Base-by-base conservation (phyloP, 352 stramenopile species). In the Phytopythium litorale region DNA sequence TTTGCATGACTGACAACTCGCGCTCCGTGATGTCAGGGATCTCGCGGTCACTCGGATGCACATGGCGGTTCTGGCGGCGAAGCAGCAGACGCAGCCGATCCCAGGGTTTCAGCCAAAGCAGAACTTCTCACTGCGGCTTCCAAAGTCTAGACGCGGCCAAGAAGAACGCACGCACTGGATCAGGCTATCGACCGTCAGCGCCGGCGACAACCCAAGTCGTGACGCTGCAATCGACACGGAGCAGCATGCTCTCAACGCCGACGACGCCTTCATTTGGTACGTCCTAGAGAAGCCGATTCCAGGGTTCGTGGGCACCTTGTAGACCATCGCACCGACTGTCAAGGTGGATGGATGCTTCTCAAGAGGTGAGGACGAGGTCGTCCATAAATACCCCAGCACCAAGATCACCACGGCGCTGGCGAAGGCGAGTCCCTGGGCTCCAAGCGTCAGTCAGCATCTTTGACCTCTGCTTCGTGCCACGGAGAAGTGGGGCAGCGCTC, bases 71-170 rank as follows among this genome's bases (percentile, higher is more conserved):
- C 53, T 88, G 15, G 79, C 73, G 0, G 70, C 73, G 23, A 69
- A 76, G 32, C 72, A 67, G 3, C 67, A 67, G 11, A 33, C 64
- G 40, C 54, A 42, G 1, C 42, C 57, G 13, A 65, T 88, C 19
- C 66, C 73, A 15, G 81, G 79, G 15, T 91, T 91, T 33, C 42
- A 83, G 49, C 81, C 81, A 8, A 88, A 85, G 45, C 81, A 88
- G 42, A 67, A 76, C 1, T 81, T 91, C 30, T 79, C 75, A 11
- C 68, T 91, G 38, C 71, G 76, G 13, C 56, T 86, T 30, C 79
- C 81, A 35, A 87, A 74, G 32, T 28, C 66, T 28, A 79, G 73
- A 19, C 46, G 19, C 25, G 28, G 18, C 56, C 51, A 48, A 8
- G 35, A 37, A 8, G 45, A 50, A 18, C 62, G 64, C 8, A 71